Evolutionary conservation across 495 filamentous ascomycete species (phyloP), one percentile per base, ranked within the genome.

Genomic region (Penicillium manginii): DNA sequence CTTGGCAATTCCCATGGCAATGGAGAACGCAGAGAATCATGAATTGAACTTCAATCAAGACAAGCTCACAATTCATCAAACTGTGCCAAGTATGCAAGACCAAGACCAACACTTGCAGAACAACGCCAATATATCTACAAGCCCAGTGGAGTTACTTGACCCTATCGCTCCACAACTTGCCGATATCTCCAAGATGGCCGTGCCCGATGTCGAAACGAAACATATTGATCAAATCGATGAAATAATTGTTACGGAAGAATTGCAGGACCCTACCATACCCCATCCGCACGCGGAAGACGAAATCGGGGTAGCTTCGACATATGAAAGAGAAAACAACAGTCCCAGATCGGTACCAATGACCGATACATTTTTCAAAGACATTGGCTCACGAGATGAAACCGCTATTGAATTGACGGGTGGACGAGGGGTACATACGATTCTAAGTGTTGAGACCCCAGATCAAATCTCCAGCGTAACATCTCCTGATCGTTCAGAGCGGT

Each of bases 331-430:
- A 43, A 1, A 43, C n/a, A 12, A 17, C 17, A 5, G 40, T 37
- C 35, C 15, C 35, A 37, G 15, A 12, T 37, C 40, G 11, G 35
- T n/a, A 12, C 15, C 35, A 39, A 39, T n/a, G 35, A 2, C 35
- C 4, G 35, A 45, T 19, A 1, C 42, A 19, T 1, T 7, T 7
- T 45, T 45, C 19, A 19, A 47, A 10, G 21, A 22, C 19, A 22
- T 47, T 5, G 11, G n/a, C 21, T 7, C 3, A 19, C 45, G 22
- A 9, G 19, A 43, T 42, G 26, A 19, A 14, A 45, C 40, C 40
- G 47, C n/a, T 29, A 57, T 50, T 19, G 47, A 51, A 14, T 57
- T 48, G 7, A 26, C 50, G 33, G 6, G 22, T 9, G 45, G 14
- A 26, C 8, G 18, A 26, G 45, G 15, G 22, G 19, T 23, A 12